phyloP scores from a whole-genome alignment of 2,329 filamentous ascomycete genomes.

The Calonectria fujianensis region DNA sequence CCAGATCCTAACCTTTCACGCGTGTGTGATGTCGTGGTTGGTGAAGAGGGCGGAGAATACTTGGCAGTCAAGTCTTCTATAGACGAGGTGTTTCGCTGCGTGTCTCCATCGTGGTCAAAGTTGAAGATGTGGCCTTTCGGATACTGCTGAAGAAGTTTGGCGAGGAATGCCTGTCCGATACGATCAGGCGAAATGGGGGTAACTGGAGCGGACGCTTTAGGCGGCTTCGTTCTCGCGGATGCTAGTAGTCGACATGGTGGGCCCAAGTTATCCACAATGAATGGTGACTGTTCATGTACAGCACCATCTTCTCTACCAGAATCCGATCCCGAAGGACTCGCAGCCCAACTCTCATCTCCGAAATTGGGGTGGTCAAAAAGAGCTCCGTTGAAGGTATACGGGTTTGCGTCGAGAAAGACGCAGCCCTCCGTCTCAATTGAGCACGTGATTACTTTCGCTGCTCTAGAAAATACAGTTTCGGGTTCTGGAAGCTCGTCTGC shows the following conservation, averaged over 20 bases:
- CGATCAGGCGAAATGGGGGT: background rate
- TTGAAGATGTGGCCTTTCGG: slow-evolving; percentile 68
- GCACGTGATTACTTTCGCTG: slow-evolving; percentile 65
- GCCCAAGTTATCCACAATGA: slow-evolving; percentile 61
- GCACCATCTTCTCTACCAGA: background rate
- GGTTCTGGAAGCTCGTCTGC: slow-evolving; percentile 2
- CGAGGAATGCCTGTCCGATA: slow-evolving; percentile 59
- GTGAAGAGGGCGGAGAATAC: background rate
- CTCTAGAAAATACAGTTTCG: slow-evolving; percentile 62
- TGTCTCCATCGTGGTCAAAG: slow-evolving; percentile 62
- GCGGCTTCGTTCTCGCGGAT: background rate
- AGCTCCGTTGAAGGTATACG: slow-evolving; percentile 45
- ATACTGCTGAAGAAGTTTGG: slow-evolving; percentile 65
- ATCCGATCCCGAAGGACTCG: background rate
- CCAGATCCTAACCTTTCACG: background rate
- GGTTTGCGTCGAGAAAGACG: slow-evolving; percentile 59
- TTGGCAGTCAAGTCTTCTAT: background rate
- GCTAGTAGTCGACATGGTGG: slow-evolving; percentile 57
- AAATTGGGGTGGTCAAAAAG: slow-evolving; percentile 3
- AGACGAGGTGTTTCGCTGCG: slow-evolving; percentile 58
- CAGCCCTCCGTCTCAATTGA: slow-evolving; percentile 64
- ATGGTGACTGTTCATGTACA: background rate
- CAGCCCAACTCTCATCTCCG: background rate
- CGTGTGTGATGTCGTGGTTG: background rate
- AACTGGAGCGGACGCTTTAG: background rate